Base-by-base conservation (phyloP, 352 stramenopile genomes). In the Globisporangium parvum region DNA sequence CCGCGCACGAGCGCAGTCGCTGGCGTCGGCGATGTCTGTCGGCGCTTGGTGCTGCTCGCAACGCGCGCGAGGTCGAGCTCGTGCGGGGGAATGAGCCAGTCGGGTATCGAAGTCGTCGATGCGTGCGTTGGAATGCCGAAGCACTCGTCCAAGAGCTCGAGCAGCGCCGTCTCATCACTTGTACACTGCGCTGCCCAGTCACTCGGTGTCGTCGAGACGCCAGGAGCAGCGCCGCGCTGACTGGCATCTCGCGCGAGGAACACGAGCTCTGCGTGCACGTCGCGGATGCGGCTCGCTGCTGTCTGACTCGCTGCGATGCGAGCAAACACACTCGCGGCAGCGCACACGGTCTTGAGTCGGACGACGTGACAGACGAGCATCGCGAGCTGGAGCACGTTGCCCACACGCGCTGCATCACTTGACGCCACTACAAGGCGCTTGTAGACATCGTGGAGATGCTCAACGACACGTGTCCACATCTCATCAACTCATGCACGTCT, bases 21-120 rank as follows among this genome's bases (percentile, higher is more conserved):
- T n/a, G n/a, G n/a, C n/a, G n/a, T n/a, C 2, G 49, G 21, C 4
- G 31, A 6, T 1, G 6, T 37, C 5, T 37, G 31, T 10, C 12
- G 31, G 6, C 6, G 31, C 31, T 37, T 12, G 6, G 31, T 37
- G 10, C 31, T 41, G 4, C 26, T 3, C 6, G 35, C n/a, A 11
- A 20, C 6, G 14, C 40, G 31, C 31, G 31, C 48, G 8, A 55
- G n/a, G 91, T 96, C 62, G 81, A 97, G 47, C 69, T 87, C 39
- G 67, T 97, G 21, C 75, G 94, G 53, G 37, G 97, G 23, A 80
- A 96, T 67, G 55, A 93, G 89, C 65, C 77, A 62, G 18, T 44
- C 33, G 12, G 56, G 41, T 12, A 62, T 18, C 15, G 18, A 15
- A 8, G 41, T 20, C 41, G 41, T 6, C 18, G 39, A 20, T 20